These are phyloP conservation scores for Puya raimondii DNA, from an alignment of 176 grass and related monocot genomes.

Conservation along the genomic window DNA sequence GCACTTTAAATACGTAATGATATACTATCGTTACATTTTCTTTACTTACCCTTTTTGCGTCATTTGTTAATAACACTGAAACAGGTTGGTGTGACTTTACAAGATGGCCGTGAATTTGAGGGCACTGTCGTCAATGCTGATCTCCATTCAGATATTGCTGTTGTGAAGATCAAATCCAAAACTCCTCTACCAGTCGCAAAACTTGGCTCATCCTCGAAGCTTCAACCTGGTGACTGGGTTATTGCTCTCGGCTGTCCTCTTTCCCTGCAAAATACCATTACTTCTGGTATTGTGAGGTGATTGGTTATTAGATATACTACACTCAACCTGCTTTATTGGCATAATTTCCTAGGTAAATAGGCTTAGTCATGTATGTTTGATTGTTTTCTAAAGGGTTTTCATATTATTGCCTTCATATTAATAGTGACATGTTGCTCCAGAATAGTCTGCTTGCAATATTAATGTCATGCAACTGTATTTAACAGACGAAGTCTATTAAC, in stretches of 20 bases:
- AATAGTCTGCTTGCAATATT: too few relatives aligned
- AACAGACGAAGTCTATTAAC: too few relatives aligned
- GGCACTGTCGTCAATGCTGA: slow-evolving; percentile 55
- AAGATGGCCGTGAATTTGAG: slow-evolving; percentile 73
- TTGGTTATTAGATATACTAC: neutral
- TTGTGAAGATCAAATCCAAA: slow-evolving; percentile 78
- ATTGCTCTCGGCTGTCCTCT: slow-evolving; percentile 65
- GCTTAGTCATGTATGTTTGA: neutral
- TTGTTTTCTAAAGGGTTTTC: neutral
- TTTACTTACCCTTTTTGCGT: neutral
- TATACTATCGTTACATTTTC: neutral
- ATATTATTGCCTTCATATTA: too few relatives aligned
- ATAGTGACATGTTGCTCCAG: too few relatives aligned
- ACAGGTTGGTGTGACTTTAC: slow-evolving; percentile 77
- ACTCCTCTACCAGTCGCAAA: slow-evolving; percentile 66
- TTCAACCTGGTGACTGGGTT: slow-evolving; percentile 74
- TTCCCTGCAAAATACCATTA: slow-evolving; percentile 84
- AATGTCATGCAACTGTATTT: too few relatives aligned
- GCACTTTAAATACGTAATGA: neutral
- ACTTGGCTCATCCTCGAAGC: slow-evolving; percentile 55
- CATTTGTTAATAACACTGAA: slow-evolving; percentile 2
- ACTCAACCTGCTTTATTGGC: neutral
- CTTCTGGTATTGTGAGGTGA: slow-evolving; percentile 92
- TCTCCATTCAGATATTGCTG: slow-evolving; percentile 48
- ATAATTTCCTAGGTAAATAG: neutral